Base-by-base conservation (phyloP, 345 rosid species). In the Eucalyptus tenuipes region DNA sequence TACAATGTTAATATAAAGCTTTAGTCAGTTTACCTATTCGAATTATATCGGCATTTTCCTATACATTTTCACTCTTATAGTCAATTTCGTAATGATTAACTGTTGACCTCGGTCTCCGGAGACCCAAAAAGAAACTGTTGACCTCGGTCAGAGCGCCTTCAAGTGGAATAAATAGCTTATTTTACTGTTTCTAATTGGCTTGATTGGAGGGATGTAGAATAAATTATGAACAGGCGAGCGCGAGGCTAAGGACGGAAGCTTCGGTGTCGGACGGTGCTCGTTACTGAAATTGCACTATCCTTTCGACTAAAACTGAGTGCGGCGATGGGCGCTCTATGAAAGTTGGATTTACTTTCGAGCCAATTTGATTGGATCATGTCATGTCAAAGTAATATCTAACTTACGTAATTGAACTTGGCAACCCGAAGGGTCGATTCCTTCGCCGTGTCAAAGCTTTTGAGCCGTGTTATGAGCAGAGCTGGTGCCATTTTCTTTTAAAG, bases 1-100 rank as follows among this genome's bases (percentile, higher is more conserved):
- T 89, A 90, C 9, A 93, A 93, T 86, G 95, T 92, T 16, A 92
- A 92, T 50, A 92, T 93, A 90, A 90, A 88, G 49, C 92, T 93
- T 33, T 93, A 91, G 48, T 47, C 25, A 25, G 37, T 24, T 24
- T 13, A 84, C 16, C 10, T 84, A 13, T 84, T 82, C 29, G 15
- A 40, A 9, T 75, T 44, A 87, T 80, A 42, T 24, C 4, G 18
- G 50, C 10, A 24, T 16, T 81, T 31, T 33, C 44, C 84, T 31
- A 5, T 24, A 10, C 25, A 14, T 42, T 31, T 79, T 20, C 44
- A 42, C 84, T 79, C 47, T 18, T 33, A 18, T 6, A 22, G 85
- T 31, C 22, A 13, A 81, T 37, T 42, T 81, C 85, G 44, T 42
- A n/a, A 79, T 3, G 47, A 15, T 33, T 45, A 7, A 33, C 5